phyloP scores from a whole-genome alignment of 2,329 filamentous ascomycete genomes.

The Phoma sp. region DNA sequence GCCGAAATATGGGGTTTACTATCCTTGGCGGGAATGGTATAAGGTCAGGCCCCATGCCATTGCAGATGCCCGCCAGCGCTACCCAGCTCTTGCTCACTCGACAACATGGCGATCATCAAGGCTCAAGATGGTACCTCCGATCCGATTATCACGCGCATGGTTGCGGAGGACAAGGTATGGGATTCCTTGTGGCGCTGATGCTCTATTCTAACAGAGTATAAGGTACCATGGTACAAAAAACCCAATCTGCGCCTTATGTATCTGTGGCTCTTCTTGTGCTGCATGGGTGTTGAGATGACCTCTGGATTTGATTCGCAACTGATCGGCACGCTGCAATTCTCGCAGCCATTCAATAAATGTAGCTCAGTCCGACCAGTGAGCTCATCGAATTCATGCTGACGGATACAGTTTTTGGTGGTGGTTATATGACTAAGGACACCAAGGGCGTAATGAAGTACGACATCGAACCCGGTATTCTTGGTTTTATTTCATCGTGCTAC shows the following conservation, averaged over 20 bases:
- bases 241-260: constrained; percentile 48
- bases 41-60: constrained; percentile 26
- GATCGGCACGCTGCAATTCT: constrained; percentile 47
- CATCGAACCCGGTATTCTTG: constrained; percentile 37
- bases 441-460: constrained; percentile 22
- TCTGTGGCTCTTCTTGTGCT: constrained; percentile 45
- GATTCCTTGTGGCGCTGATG: not conserved
- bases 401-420: constrained; percentile 37
- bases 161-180: constrained; percentile 45
- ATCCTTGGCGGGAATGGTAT: constrained; percentile 23
- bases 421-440: constrained; percentile 23
- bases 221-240: constrained; percentile 52
- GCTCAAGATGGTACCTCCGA: constrained; percentile 41
- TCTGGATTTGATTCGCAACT: constrained; percentile 48
- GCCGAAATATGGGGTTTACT: constrained; percentile 7
- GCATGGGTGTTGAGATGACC: constrained; percentile 49
- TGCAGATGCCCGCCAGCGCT: constrained; percentile 19
- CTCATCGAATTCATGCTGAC: constrained; percentile 11
- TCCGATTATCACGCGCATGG: constrained; percentile 52
- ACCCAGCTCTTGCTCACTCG: constrained; percentile 18
- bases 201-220: not conserved
- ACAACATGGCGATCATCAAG: constrained; percentile 37
- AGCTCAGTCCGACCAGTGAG: not conserved
- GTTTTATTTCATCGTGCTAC: constrained; percentile 45
- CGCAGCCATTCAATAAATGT: constrained; percentile 43